Conservation (phyloP, 2,329 filamentous ascomycete species). For the Fusarium longipes region DNA sequence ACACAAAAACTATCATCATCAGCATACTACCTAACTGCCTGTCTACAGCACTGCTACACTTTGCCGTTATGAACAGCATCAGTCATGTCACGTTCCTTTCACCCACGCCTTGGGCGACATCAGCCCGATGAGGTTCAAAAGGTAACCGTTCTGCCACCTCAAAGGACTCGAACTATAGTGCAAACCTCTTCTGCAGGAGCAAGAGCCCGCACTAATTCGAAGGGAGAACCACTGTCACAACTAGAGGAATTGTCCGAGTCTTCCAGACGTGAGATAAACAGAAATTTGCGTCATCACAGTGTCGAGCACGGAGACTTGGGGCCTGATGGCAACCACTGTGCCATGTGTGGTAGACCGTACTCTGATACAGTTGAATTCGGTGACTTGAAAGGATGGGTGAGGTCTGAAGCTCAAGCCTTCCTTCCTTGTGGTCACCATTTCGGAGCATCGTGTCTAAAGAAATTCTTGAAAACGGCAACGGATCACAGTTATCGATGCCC, state of each 20-base stretch:
- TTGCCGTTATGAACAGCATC: background rate
- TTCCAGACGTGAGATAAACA: background rate
- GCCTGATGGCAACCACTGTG: background rate
- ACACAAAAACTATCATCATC: background rate
- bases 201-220: background rate
- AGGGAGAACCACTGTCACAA: background rate
- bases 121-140: background rate
- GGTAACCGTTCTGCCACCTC: background rate
- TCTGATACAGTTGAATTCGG: background rate
- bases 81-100: background rate
- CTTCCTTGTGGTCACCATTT: conserved; percentile 47
- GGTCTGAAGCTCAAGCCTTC: conserved; percentile 31
- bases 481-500: background rate
- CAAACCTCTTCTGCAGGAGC: background rate
- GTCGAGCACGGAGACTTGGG: background rate
- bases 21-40: no score
- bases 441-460: conserved; percentile 37
- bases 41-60: background rate
- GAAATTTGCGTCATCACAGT: background rate
- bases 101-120: no score
- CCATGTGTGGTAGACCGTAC: conserved; percentile 4
- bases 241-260: background rate
- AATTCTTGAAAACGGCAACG: background rate
- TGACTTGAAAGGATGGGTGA: background rate
- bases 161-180: background rate